Conservation (phyloP, 768 basidiomycete species). For the Chalciporus sphaerocephalus region DNA sequence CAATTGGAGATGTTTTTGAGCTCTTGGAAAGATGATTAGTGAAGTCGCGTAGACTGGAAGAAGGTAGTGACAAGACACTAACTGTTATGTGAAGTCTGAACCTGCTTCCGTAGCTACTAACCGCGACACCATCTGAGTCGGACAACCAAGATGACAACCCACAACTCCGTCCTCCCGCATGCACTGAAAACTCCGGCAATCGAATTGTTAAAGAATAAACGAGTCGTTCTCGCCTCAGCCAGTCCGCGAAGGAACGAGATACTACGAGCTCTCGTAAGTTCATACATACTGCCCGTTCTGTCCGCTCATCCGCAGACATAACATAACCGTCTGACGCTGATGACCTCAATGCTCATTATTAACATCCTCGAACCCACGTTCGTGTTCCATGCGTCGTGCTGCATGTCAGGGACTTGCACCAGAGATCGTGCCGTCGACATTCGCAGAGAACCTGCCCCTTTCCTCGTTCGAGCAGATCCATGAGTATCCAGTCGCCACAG, state of each 20-base stretch:
- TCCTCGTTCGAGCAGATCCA: constrained; percentile 64
- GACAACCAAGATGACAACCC: constrained; percentile 17
- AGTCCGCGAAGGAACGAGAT: constrained; percentile 86
- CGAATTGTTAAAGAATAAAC: constrained; percentile 67
- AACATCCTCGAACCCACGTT: not conserved
- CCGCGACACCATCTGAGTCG: too few species aligned
- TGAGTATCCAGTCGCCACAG: constrained; percentile 74
- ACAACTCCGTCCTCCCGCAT: constrained; percentile 53
- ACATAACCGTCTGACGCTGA: not conserved
- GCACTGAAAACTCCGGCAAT: constrained; percentile 60
- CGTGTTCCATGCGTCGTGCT: not conserved
- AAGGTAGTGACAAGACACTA: too few species aligned
- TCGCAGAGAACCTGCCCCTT: constrained; percentile 72
- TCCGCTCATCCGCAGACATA: not conserved
- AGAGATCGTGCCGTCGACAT: constrained; percentile 71
- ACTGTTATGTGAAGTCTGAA: too few species aligned
- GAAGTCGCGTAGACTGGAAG: too few species aligned
- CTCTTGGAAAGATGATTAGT: too few species aligned
- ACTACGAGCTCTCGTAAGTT: constrained; percentile 67
- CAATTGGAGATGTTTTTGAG: too few species aligned
- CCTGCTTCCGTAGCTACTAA: too few species aligned
- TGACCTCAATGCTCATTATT: not conserved
- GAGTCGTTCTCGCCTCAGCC: constrained; percentile 80
- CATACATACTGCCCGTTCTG: not conserved
- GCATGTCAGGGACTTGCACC: constrained; percentile 53